Base-by-base conservation (phyloP, 2,329 filamentous ascomycete genomes). In the Arthrinium phaeospermum region DNA sequence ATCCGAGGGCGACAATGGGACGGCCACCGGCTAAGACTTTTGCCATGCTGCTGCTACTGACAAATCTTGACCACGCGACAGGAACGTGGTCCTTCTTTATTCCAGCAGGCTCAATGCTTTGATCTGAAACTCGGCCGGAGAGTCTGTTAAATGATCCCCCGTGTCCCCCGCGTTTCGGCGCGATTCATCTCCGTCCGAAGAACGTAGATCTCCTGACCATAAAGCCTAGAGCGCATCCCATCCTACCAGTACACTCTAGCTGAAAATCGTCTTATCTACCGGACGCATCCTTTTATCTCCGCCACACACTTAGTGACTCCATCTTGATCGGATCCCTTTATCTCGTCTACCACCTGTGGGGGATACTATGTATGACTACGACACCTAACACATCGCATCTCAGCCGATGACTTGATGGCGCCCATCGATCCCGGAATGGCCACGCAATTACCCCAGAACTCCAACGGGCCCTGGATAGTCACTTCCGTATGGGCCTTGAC, bases 401-500 rank as follows among this genome's bases (percentile, higher is more conserved):
- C 34, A 37, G 22, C 30, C 19, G 5, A 64, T 64, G 57, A 64
- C 19, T 41, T 14, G 8, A 64, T 64, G 57, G 57, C 57, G 22
- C 57, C 57, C 19, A 41, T 41, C 8, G 34, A 64, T 12, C 10
- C 57, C 34, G 22, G 4, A 37, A 41, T 24, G 19, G 22, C 19
- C 4, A n/a, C 19, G 19, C 8, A 19, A 13, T 8, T 64, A 7
- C 19, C 57, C 1, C 34, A 64, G 8, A 4, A 64, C 3, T 64
- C 57, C 10, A 64, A 64, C 10, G 57, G 57, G 10, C 57, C 34
- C 8, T 64, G 57, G 57, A 64, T 64, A 41, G 8, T 64, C 34
- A 41, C 57, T 64, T 41, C 57, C 19, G n/a, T 34, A n/a, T 64
- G 57, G 57, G 22, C 57, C 34, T 41, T 64, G 30, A 64, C 57